Evolutionary conservation across 768 basidiomycete species (phyloP), one percentile per base, ranked within the genome.

Genomic region (Dioszegia hungarica): DNA sequence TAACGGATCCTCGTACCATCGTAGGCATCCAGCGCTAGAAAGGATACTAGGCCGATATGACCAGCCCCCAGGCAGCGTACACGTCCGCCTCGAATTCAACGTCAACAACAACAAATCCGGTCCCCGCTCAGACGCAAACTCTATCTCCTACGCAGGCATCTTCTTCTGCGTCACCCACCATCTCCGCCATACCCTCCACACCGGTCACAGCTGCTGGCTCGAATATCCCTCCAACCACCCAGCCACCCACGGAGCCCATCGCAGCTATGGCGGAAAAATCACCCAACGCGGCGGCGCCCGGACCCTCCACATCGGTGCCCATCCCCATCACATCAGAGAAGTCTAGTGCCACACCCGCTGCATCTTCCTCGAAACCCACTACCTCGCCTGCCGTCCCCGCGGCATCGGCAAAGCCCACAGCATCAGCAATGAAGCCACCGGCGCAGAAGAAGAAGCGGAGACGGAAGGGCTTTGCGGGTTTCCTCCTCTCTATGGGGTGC

Each of bases 401-500:
- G 28, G 2, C 65, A 19, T 29, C 52, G 19, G 19, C 51, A 28
- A 54, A 44, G 38, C 28, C 61, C 17, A 34, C 57, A 15, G 27
- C 57, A 6, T 27, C 47, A 15, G 20, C 44, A 2, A 27, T 59
- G 17, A 43, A 43, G 11, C 41, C 66, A 1, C 25, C 55, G 3
- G 56, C 54, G 22, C 61, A 72, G 40, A 69, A 62, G 61, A 70
- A 67, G 55, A 68, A 66, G 55, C 53, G 60, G 56, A 70, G 62
- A 55, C 57, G 62, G 44, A 60, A 57, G 25, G 72, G 72, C 24
- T 54, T 73, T 9, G 61, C 67, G 6, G 64, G 59, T 1, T 62
- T 73, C 24, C 58, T 73, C n/a, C 41, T 66, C 28, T 61, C 69
- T 22, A 54, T 73, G 4, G 69, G 69, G 54, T 70, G 72, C 55